phyloP scores from a whole-genome alignment of 2,329 filamentous ascomycete species.

The Xylaria sp. region DNA sequence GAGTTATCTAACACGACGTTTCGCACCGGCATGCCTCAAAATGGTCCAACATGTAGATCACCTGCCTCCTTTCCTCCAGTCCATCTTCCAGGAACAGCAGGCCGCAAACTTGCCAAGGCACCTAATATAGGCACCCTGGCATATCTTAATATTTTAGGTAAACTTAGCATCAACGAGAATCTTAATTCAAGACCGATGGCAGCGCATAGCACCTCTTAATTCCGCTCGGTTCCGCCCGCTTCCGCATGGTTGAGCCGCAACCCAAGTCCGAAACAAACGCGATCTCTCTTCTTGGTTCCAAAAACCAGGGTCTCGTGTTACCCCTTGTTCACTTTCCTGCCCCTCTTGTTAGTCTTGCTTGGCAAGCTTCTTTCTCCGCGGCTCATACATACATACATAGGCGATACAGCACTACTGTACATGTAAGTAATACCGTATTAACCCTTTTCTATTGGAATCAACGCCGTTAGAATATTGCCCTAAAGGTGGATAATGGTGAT shows the following conservation, averaged over 20 bases:
- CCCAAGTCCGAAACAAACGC: not conserved
- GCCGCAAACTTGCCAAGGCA: constrained; percentile 11
- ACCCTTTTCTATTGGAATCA: too few species aligned
- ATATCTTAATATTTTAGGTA: not conserved
- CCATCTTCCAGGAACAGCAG: constrained; percentile 11
- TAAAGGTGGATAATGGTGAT: too few species aligned
- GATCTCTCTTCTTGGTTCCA: not conserved
- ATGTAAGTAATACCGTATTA: too few species aligned
- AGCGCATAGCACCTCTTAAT: not conserved
- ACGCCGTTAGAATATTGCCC: too few species aligned
- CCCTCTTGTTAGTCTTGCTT: constrained; percentile 1
- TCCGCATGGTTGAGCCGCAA: not conserved
- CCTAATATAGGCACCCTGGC: not conserved
- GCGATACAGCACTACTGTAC: too few species aligned
- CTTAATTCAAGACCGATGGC: not conserved
- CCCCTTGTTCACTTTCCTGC: not conserved
- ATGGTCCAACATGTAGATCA: constrained; percentile 3
- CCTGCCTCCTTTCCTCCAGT: constrained; percentile 4
- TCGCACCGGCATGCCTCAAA: too few species aligned
- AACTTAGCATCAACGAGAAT: not conserved
- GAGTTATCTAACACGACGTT: too few species aligned
- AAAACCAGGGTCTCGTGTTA: not conserved
- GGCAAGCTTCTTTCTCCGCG: constrained; percentile 15
- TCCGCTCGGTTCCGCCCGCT: not conserved
- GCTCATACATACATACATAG: not conserved